Evolutionary conservation across 2,329 filamentous ascomycete genomes (phyloP).

Genomic region (Huntiella savannae): DNA sequence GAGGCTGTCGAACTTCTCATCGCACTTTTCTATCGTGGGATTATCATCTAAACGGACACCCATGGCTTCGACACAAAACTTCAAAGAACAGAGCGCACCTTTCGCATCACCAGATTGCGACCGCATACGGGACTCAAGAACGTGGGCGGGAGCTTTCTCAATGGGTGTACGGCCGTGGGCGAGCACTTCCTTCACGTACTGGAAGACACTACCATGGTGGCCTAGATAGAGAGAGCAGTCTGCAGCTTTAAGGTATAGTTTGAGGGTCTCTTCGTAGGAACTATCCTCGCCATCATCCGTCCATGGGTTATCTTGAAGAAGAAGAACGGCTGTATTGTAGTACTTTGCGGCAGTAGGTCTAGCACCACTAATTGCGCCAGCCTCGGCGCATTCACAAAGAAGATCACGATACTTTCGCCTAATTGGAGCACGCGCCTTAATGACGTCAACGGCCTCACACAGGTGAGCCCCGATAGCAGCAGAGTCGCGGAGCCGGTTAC

Average conservation of each 20-base stretch:
- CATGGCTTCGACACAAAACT: slow-evolving; percentile 50
- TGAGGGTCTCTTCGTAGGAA: slow-evolving; percentile 70
- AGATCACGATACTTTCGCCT: slow-evolving; percentile 54
- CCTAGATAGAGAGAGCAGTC: slow-evolving; percentile 70
- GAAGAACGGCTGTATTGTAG: slow-evolving; percentile 52
- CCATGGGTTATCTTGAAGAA: slow-evolving; percentile 74
- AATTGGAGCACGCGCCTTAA: slow-evolving; percentile 42
- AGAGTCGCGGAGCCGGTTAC: slow-evolving; percentile 27
- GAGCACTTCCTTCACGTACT: slow-evolving; percentile 52
- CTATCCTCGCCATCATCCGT: slow-evolving; percentile 46
- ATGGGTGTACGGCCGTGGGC: slow-evolving; percentile 48
- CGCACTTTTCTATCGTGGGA: slow-evolving; percentile 58
- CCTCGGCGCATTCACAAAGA: slow-evolving; percentile 59
- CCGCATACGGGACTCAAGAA: slow-evolving; percentile 63
- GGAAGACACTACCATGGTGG: slow-evolving; percentile 46
- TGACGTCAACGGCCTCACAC: slow-evolving; percentile 55
- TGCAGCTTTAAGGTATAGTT: slow-evolving; percentile 57
- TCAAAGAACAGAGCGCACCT: slow-evolving; percentile 49
- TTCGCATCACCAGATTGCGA: slow-evolving; percentile 53
- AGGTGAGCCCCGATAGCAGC: slow-evolving; percentile 57
- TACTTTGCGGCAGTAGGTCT: slow-evolving; percentile 67
- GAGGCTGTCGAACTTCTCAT: slow-evolving; percentile 49
- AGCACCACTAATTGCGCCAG: slow-evolving; percentile 65
- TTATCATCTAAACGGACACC: slow-evolving; percentile 45
- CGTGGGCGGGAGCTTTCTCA: slow-evolving; percentile 69